Percentiles rank a stretch among this genome's conserved stretches.
Evolutionary conservation across 2,329 filamentous ascomycete species (phyloP).

Genomic region (Podosphaera fusca): DNA sequence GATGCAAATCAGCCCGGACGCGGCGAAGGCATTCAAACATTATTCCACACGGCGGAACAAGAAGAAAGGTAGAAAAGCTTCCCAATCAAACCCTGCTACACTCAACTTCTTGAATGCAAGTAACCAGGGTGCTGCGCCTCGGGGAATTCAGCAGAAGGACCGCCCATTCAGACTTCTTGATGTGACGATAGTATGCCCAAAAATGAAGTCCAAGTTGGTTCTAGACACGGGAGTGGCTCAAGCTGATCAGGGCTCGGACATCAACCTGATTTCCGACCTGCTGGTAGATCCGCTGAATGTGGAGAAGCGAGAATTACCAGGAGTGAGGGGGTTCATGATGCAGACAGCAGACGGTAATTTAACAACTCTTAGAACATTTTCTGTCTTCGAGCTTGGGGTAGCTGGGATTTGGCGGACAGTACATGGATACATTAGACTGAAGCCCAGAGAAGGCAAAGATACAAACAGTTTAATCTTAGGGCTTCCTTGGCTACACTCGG

Average conservation of each 20-base stretch:
- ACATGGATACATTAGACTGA: not conserved
- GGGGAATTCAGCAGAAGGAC: not conserved
- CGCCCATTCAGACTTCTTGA: not conserved
- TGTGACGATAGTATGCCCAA: not conserved
- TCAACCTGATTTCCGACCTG: not conserved
- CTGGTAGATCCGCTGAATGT: not conserved
- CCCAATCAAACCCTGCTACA: not conserved
- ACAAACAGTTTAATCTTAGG: not conserved
- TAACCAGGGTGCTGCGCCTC: not conserved
- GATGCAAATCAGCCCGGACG: not conserved
- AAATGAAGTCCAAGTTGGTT: not conserved
- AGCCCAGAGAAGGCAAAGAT: not conserved
- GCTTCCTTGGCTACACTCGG: not conserved
- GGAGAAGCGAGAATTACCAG: not conserved
- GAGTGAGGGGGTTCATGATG: not conserved
- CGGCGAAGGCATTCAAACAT: not conserved
- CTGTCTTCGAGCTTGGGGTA: not conserved
- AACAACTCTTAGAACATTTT: not conserved
- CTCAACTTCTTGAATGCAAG: not conserved
- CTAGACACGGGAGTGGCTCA: not conserved
- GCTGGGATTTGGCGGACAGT: not conserved
- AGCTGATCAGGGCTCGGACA: not conserved
- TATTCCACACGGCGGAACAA: not conserved
- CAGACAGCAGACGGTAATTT: not conserved
- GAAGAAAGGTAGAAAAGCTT: not conserved